Evolutionary conservation across 2,329 filamentous ascomycete genomes (phyloP).

Genomic region (Plectosphaerella plurivora): DNA sequence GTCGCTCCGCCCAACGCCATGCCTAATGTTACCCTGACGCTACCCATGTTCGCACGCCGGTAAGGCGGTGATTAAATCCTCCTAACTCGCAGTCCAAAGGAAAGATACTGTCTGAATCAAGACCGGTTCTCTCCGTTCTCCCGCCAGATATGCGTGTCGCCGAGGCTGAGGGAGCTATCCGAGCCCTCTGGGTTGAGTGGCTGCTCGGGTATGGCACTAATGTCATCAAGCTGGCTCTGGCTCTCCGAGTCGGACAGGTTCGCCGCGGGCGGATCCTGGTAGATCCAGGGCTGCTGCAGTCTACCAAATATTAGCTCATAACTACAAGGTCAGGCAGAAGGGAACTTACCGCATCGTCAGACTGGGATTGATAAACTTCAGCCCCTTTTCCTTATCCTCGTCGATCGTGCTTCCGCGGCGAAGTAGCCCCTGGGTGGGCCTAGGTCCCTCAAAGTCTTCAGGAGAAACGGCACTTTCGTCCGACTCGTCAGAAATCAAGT

Average conservation of each 20-base stretch:
- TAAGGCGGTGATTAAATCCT: too few relatives aligned
- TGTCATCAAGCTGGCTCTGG: constrained; percentile 8
- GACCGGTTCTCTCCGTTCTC: constrained; percentile 14
- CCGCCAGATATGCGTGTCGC: constrained; percentile 47
- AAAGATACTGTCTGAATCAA: background rate
- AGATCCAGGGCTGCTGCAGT: constrained; percentile 68
- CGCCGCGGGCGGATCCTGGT: constrained; percentile 46
- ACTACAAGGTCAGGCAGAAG: background rate
- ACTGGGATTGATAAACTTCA: constrained; percentile 73
- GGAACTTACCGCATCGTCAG: constrained; percentile 59
- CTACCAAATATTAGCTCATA: constrained; percentile 28
- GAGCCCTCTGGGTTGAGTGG: constrained; percentile 25
- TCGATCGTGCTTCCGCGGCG: constrained; percentile 63
- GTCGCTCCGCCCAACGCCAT: background rate
- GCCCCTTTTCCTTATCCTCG: constrained; percentile 65
- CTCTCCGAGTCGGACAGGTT: constrained; percentile 5
- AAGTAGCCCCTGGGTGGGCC: constrained; percentile 33
- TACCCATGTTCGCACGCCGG: too few relatives aligned
- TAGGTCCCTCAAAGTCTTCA: constrained; percentile 29
- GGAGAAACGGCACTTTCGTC: constrained; percentile 28
- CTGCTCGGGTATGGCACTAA: background rate
- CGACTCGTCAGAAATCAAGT: constrained; percentile 25
- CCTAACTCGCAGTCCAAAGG: too few relatives aligned
- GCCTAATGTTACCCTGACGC: background rate
- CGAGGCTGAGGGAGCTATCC: constrained; percentile 40